Percentiles rank a stretch among this genome's conserved stretches.
phyloP scores from a whole-genome alignment of 2,329 filamentous ascomycete genomes.

The Parastagonospora nodorum region DNA sequence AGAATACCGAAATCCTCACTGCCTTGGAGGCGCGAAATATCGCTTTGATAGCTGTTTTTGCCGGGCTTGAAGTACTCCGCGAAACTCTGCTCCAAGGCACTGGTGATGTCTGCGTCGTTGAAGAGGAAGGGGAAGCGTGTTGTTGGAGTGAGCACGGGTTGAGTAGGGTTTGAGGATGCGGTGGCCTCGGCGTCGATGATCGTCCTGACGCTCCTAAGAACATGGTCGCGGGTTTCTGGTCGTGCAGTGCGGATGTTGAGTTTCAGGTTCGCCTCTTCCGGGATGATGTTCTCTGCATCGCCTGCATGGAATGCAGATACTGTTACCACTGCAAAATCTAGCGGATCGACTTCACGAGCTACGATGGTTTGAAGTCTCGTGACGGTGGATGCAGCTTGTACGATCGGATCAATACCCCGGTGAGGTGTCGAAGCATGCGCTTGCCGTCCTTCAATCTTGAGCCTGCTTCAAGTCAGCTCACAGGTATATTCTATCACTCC shows the following conservation, averaged over 20 bases:
- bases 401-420: conserved; percentile 61
- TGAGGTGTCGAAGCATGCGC: conserved; percentile 64
- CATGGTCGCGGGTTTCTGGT: conserved; percentile 52
- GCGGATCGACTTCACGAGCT: conserved; percentile 58
- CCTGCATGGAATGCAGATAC: conserved; percentile 64
- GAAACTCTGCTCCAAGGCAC: conserved; percentile 52
- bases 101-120: conserved; percentile 56
- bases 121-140: conserved; percentile 55
- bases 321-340: conserved; percentile 62
- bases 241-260: conserved; percentile 60
- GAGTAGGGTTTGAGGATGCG: conserved; percentile 52
- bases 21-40: conserved; percentile 51
- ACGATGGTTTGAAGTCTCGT: conserved; percentile 65
- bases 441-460: conserved; percentile 63
- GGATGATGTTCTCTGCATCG: conserved; percentile 65
- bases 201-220: conserved; percentile 55
- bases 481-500: background rate
- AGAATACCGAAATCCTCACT: conserved; percentile 66
- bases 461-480: conserved; percentile 32
- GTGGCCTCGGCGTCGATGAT: conserved; percentile 62
- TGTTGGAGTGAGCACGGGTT: conserved; percentile 51
- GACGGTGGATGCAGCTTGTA: conserved; percentile 62
- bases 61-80: conserved; percentile 49
- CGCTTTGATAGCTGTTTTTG: conserved; percentile 39
- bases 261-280: conserved; percentile 59